Evolutionary conservation across 371 early-diverging fungal species (phyloP).

Genomic region (Lichtheimia hyalospora): DNA sequence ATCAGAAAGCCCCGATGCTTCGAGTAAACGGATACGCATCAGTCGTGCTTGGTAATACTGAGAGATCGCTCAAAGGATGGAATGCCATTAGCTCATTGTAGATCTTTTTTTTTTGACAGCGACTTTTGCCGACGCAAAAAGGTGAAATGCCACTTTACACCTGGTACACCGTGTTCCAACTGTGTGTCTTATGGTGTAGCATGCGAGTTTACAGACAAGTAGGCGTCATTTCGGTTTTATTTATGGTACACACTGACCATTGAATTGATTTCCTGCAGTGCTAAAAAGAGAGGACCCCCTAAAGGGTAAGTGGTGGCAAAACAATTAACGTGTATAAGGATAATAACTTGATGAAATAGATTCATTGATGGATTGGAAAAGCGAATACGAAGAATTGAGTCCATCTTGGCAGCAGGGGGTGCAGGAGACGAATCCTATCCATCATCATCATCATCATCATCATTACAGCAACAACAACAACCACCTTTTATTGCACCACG

Average conservation of each 20-base stretch:
- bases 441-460: not conserved
- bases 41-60: constrained; percentile 20
- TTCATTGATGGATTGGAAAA: constrained; percentile 50
- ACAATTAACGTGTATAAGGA: not conserved
- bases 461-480: constrained; percentile 25
- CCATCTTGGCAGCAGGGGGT: not conserved
- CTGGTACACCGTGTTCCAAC: constrained; percentile 31
- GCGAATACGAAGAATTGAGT: constrained; percentile 41
- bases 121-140: constrained; percentile 43
- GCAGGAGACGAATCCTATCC: not conserved
- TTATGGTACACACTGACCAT: not conserved
- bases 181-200: constrained; percentile 28
- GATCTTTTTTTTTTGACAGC: constrained; percentile 11
- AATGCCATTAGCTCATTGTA: not conserved
- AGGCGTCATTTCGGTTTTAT: not conserved
- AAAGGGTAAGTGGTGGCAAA: constrained; percentile 23
- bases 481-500: not conserved
- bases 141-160: constrained; percentile 30
- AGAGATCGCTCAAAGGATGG: too few species aligned
- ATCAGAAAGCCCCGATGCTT: not conserved
- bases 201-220: constrained; percentile 27
- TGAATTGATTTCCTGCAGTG: constrained; percentile 10
- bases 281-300: constrained; percentile 37
- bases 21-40: constrained; percentile 11
- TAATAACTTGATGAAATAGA: too few species aligned